A percentile compares a stretch with the other conserved stretches of the same genome.
Evolutionary conservation across 2,329 filamentous ascomycete species (phyloP).

Genomic region (Nigrospora sphaerica): DNA sequence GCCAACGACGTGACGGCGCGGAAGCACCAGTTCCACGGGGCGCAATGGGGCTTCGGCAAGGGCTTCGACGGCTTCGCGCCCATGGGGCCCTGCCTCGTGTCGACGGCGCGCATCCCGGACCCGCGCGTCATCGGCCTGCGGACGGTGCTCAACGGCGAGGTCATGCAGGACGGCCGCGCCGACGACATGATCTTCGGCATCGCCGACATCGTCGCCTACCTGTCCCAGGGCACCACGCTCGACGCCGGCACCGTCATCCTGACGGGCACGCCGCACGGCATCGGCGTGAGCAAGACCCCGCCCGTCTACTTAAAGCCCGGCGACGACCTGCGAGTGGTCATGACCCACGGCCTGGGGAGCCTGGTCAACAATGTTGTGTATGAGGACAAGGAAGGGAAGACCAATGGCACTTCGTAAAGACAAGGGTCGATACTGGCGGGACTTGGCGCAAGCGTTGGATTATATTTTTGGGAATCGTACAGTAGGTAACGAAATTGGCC

Average conservation of each 20-base stretch:
- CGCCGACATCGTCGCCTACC: slow-evolving; percentile 25
- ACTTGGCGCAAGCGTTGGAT: too few relatives aligned
- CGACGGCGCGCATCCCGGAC: slow-evolving; percentile 30
- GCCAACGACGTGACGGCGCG: slow-evolving; percentile 50
- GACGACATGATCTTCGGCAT: slow-evolving; percentile 38
- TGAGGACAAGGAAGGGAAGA: too few relatives aligned
- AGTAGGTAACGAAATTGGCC: too few relatives aligned
- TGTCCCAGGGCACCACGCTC: slow-evolving; percentile 34
- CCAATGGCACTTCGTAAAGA: too few relatives aligned
- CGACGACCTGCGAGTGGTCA: slow-evolving; percentile 29
- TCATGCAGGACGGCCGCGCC: slow-evolving; percentile 33
- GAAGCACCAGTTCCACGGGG: slow-evolving; percentile 44
- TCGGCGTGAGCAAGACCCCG: slow-evolving; percentile 5
- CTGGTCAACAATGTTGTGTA: too few relatives aligned
- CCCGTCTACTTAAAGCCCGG: slow-evolving; percentile 5
- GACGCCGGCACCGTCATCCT: slow-evolving; percentile 35
- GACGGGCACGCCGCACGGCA: slow-evolving; percentile 37
- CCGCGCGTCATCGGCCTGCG: slow-evolving; percentile 32
- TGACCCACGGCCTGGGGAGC: too few relatives aligned
- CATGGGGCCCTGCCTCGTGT: slow-evolving; percentile 41
- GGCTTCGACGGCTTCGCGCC: slow-evolving; percentile 51
- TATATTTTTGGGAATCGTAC: too few relatives aligned
- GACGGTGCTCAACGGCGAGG: slow-evolving; percentile 39
- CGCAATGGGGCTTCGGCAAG: slow-evolving; percentile 50
- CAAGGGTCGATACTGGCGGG: too few relatives aligned